Conservation (phyloP, 495 filamentous ascomycete genomes). For the Copromyces sp. region DNA sequence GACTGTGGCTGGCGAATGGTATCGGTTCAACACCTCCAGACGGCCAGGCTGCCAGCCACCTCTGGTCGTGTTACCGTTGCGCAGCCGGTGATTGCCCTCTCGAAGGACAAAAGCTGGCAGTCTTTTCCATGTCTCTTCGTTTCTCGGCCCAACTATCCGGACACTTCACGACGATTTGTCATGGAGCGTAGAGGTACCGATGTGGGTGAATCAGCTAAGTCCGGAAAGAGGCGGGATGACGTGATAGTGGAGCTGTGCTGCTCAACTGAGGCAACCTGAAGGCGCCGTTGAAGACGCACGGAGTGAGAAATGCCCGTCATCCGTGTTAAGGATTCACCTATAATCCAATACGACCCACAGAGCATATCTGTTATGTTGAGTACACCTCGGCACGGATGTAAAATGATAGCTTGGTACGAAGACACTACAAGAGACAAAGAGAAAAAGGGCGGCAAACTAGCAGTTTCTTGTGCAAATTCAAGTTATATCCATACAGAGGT, state of each 20-base stretch:
- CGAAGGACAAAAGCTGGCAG: background rate
- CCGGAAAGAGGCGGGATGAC: background rate
- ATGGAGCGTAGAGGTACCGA: background rate
- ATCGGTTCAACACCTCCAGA: background rate
- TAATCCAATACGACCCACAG: too few species aligned
- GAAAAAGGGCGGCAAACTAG: too few species aligned
- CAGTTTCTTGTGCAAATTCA: too few species aligned
- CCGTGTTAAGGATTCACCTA: background rate
- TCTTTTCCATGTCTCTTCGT: background rate
- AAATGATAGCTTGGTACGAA: too few species aligned
- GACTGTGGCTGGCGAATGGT: background rate
- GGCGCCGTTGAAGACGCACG: background rate
- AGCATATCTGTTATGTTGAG: too few species aligned
- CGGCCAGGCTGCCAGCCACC: background rate
- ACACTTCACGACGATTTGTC: background rate
- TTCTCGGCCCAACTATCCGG: background rate
- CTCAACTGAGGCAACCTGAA: background rate
- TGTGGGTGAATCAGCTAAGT: background rate
- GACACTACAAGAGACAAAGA: too few species aligned
- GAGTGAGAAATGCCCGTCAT: background rate
- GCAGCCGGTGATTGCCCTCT: background rate
- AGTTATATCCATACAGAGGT: too few species aligned
- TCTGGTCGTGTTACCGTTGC: background rate
- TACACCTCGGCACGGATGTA: too few species aligned
- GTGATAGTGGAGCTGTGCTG: background rate